These are phyloP conservation scores for Aspergillus panamensis DNA, from an alignment of 495 filamentous ascomycete species.

Conservation along the genomic window DNA sequence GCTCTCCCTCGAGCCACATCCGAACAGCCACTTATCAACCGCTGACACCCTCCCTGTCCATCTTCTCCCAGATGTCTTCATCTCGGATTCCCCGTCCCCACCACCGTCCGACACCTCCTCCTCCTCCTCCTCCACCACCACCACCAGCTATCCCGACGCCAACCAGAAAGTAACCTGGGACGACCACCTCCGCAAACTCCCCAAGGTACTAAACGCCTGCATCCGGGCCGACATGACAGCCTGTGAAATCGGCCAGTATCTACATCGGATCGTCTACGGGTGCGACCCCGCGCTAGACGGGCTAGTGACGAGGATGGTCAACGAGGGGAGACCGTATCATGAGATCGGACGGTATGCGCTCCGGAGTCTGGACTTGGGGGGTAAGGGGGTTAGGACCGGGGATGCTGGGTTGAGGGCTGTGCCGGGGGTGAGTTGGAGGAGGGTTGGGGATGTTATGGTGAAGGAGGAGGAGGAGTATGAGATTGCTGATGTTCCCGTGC, in stretches of 20 bases:
- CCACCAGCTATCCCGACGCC: background rate
- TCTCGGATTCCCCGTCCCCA: background rate
- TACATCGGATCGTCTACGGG: slow-evolving; percentile 2
- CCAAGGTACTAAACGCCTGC: background rate
- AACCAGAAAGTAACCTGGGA: background rate
- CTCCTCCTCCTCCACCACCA: background rate
- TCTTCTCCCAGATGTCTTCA: too few species aligned
- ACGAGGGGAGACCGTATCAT: background rate
- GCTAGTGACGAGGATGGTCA: slow-evolving; percentile 1
- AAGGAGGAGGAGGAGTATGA: background rate
- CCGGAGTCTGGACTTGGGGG: slow-evolving; percentile 1
- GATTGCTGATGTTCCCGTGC: background rate
- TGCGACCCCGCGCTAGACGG: background rate
- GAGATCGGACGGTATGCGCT: slow-evolving; percentile 4
- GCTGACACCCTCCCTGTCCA: too few species aligned
- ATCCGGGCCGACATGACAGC: slow-evolving; percentile 3
- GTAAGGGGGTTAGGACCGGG: background rate
- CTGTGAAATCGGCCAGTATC: slow-evolving; percentile 5
- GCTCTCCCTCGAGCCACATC: too few species aligned
- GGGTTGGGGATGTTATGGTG: too few species aligned
- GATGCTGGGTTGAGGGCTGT: background rate
- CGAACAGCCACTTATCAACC: too few species aligned
- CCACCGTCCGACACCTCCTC: background rate
- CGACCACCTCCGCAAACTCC: background rate
- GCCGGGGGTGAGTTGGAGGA: background rate